phyloP scores from a whole-genome alignment of 208 protist genomes.

The Trypanosoma grayi region DNA sequence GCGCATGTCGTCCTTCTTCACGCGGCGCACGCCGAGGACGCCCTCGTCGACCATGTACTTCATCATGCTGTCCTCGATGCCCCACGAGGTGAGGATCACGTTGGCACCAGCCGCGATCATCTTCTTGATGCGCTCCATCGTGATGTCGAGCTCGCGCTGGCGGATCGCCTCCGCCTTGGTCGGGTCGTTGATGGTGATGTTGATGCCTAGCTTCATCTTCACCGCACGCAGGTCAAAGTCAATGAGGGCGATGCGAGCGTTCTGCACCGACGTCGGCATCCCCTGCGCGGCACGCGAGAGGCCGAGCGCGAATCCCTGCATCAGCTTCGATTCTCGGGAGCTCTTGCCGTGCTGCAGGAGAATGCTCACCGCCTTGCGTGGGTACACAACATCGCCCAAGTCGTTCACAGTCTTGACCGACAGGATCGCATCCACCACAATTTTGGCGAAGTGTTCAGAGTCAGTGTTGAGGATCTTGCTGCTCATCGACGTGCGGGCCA shows the following conservation, averaged over 20 bases:
- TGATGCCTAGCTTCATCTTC: conserved; percentile 97
- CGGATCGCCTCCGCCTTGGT: conserved; percentile 97
- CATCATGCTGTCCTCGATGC: conserved; percentile 98
- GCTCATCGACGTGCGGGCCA: conserved; percentile 99
- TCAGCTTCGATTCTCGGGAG: conserved; percentile 88
- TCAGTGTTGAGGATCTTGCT: conserved; percentile 99
- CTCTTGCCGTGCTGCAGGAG: conserved; percentile 98
- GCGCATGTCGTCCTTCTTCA: conserved; percentile 96
- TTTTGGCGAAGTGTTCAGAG: conserved; percentile 97
- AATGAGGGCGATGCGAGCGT: conserved; percentile 98
- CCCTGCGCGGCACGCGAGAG: conserved; percentile 95
- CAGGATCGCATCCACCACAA: conserved; percentile 93
- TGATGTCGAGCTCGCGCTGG: conserved; percentile 96
- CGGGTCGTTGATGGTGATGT: conserved; percentile 97
- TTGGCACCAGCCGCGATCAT: conserved; percentile 98
- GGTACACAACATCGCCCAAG: conserved; percentile 94
- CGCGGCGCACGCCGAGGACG: conserved; percentile 96
- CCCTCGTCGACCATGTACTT: conserved; percentile 99
- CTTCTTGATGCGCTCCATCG: conserved; percentile 97
- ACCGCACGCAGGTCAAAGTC: conserved; percentile 98
- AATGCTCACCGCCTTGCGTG: conserved; percentile 97
- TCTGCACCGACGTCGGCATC: conserved; percentile 96
- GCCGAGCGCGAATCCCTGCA: conserved; percentile 97
- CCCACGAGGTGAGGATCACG: conserved; percentile 99
- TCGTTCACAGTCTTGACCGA: conserved; percentile 92